Evolutionary conservation across 2,329 filamentous ascomycete species (phyloP).

Genomic region (Botrytis aclada): DNA sequence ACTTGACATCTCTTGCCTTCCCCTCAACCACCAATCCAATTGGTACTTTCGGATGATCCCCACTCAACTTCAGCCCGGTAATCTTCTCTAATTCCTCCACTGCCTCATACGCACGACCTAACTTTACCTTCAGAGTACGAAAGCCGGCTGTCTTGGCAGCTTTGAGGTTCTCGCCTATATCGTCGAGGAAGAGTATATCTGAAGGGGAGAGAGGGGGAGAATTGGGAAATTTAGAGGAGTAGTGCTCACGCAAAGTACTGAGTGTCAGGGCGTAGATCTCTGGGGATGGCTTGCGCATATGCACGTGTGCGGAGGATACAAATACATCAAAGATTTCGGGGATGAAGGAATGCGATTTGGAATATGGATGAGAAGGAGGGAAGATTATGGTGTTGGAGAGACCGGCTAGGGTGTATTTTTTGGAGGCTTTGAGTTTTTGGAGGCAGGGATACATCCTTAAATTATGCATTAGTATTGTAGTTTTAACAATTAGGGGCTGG

Average conservation of each 20-base stretch:
- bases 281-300: conserved; percentile 82
- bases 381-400: conserved; percentile 90
- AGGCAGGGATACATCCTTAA: conserved; percentile 80
- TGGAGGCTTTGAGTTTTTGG: conserved; percentile 60
- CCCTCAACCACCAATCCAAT: conserved; percentile 23
- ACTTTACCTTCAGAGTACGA: conserved; percentile 76
- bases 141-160: conserved; percentile 72
- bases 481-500: background rate
- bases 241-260: background rate
- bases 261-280: conserved; percentile 72
- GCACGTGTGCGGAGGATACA: conserved; percentile 80
- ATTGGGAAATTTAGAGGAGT: background rate
- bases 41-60: conserved; percentile 32
- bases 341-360: conserved; percentile 39
- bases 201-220: conserved; percentile 50
- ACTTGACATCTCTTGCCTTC: conserved; percentile 11
- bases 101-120: conserved; percentile 76
- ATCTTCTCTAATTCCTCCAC: conserved; percentile 75
- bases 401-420: conserved; percentile 71
- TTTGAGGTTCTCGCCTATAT: conserved; percentile 89
- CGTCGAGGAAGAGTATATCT: conserved; percentile 82
- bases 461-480: background rate
- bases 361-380: conserved; percentile 68
- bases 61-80: conserved; percentile 61
- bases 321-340: conserved; percentile 78